Percentiles rank a stretch among this genome's conserved stretches.
Evolutionary conservation across 306 rosid genomes (phyloP).

Genomic region (Betula pendula): DNA sequence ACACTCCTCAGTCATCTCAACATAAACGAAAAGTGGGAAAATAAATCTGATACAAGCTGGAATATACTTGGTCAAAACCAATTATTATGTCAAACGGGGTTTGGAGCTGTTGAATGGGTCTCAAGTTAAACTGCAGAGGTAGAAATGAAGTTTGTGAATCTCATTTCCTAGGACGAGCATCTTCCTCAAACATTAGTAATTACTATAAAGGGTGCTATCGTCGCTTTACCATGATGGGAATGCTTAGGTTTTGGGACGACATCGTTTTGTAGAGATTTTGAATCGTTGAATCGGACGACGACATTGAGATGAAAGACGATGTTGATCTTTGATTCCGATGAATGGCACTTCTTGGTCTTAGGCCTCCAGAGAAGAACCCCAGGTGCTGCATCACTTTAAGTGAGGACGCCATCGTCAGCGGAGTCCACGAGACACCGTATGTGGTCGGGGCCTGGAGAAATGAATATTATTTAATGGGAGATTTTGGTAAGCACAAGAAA

Average conservation of each 20-base stretch:
- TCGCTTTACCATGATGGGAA: conserved; percentile 1
- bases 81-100: not conserved
- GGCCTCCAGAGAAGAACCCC: not conserved
- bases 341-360: not conserved
- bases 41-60: too few species aligned
- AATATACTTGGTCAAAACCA: too few species aligned
- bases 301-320: not conserved
- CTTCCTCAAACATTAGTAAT: not conserved
- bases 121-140: not conserved
- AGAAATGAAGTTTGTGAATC: too few species aligned
- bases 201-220: not conserved
- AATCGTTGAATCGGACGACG: not conserved
- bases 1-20: not conserved
- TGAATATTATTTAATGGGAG: too few species aligned
- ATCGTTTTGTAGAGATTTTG: not conserved
- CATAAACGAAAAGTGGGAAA: too few species aligned
- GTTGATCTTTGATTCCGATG: not conserved
- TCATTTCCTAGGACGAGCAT: too few species aligned
- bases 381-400: not conserved
- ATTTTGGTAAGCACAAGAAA: too few species aligned
- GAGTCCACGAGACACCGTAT: not conserved
- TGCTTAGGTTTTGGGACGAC: not conserved
- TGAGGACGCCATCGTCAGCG: not conserved
- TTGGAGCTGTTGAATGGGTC: not conserved
- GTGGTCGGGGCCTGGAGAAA: too few species aligned